A percentile compares a stretch with the other conserved stretches of the same genome.
These are phyloP conservation scores for Emmonsiellopsis sp. DNA, from an alignment of 2,329 filamentous ascomycete species.

Conservation along the genomic window DNA sequence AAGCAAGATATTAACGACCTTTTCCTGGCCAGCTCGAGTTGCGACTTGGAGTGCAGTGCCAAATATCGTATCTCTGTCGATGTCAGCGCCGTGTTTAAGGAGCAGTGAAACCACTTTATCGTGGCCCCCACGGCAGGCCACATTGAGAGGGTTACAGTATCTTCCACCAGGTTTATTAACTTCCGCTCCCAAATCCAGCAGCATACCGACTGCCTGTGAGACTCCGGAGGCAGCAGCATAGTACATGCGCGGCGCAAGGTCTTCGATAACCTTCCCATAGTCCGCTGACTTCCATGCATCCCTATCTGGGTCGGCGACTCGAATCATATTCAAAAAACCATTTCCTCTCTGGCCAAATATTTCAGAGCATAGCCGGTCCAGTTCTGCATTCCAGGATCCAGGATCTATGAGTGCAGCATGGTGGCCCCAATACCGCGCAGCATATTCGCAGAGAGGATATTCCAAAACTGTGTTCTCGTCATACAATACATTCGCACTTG, in stretches of 20 bases:
- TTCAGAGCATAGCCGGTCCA: background rate
- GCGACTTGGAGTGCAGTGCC: slow-evolving; percentile 5
- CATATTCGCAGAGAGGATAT: background rate
- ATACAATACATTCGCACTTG: background rate
- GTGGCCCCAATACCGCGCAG: background rate
- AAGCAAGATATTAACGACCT: slow-evolving; percentile 8
- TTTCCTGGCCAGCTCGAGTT: background rate
- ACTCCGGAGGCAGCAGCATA: background rate
- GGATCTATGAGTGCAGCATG: background rate
- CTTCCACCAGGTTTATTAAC: background rate
- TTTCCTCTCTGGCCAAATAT: background rate
- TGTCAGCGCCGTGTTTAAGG: background rate
- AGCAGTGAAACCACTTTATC: background rate
- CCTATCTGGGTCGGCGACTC: background rate
- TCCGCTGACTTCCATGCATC: background rate
- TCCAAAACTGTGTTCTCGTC: background rate
- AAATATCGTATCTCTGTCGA: background rate
- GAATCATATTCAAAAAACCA: background rate
- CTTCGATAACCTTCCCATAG: background rate
- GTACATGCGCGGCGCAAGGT: background rate
- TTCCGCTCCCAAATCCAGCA: background rate
- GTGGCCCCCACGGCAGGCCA: background rate
- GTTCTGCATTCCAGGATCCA: background rate
- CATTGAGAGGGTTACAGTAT: background rate
- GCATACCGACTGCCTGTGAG: background rate